Percentiles rank a stretch among this genome's conserved stretches.
phyloP scores from a whole-genome alignment of 1,139 yeast genomes.

The Schizosaccharomyces versatilis region DNA sequence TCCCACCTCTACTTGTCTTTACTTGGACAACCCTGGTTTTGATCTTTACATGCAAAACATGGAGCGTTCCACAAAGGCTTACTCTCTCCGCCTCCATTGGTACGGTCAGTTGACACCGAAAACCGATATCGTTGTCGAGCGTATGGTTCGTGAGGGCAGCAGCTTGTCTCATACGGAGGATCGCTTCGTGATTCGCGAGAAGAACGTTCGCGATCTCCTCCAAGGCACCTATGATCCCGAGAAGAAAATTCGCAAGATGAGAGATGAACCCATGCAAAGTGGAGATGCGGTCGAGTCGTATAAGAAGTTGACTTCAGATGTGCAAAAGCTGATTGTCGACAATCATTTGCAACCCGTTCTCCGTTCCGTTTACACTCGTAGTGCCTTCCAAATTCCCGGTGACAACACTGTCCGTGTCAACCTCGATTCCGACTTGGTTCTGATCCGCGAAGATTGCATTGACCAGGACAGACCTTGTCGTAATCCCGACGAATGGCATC shows the following conservation, averaged over 20 bases:
- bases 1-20: conserved; percentile 66
- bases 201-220: conserved; percentile 45
- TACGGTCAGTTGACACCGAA: conserved; percentile 57
- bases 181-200: conserved; percentile 52
- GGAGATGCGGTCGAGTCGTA: conserved; percentile 30
- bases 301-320: conserved; percentile 32
- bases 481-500: conserved; percentile 76
- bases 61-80: conserved; percentile 39
- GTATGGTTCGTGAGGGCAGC: conserved; percentile 43
- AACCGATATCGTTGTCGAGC: conserved; percentile 61
- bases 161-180: conserved; percentile 31
- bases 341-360: conserved; percentile 61
- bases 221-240: conserved; percentile 26
- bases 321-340: conserved; percentile 42
- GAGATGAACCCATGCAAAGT: conserved; percentile 29
- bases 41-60: conserved; percentile 72
- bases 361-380: conserved; percentile 70
- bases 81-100: conserved; percentile 77
- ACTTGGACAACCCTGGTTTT: conserved; percentile 66
- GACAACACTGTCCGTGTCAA: conserved; percentile 77
- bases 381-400: conserved; percentile 95
- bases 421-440: conserved; percentile 69
- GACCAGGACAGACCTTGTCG: conserved; percentile 72
- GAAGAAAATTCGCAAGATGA: conserved; percentile 31
- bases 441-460: conserved; percentile 76